Base-by-base conservation (phyloP, 148 eudicot genomes). In the Rhododendron molle region DNA sequence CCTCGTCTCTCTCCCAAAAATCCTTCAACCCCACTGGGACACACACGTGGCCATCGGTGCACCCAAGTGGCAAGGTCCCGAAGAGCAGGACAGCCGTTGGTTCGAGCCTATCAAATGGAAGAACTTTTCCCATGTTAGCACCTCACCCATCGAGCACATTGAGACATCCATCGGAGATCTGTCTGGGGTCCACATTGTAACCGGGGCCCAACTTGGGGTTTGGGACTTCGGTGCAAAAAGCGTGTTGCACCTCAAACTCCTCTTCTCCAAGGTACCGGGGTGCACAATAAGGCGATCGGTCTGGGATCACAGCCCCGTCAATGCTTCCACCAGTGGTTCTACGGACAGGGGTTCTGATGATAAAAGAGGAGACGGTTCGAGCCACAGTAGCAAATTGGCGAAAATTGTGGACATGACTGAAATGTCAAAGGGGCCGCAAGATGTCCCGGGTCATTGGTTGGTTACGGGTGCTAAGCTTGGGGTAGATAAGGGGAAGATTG, bases 11-110 rank as follows among this genome's bases (percentile, higher is more conserved):
- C 98, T 97, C 78, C 99, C 99, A 0, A 97, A 97, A 87, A 92
- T 94, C 73, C 98, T 97, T 52, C 98, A 95, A 83, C 99, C 98
- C 60, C 99, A 97, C 77, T 97, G 99, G 99, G 99, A 94, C 86
- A 67, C 96, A 16, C 98, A 97, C 88, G 90, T 95, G 93, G 95
- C 98, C 82, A 97, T 97, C 7, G 99, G 99, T 69, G 98, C 98
- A 60, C 99, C 94, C 67, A 95, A 89, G 84, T 97, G 99, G 99
- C 94, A 92, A 88, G 99, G 99, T 49, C 99, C 99, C 0, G 99
- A 97, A 83, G 99, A 97, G 90, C 99, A 97, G 85, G 99, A 97
- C 65, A 97, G 99, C 88, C 96, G 99, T 56, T 97, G 99, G 99
- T 97, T 97, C 38, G 99, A 97, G 86, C 96, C 99, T 8, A 97